Percentiles rank a stretch among this genome's conserved stretches.
Evolutionary conservation across 2,329 filamentous ascomycete genomes (phyloP).

Genomic region (Pyrenophora teres): DNA sequence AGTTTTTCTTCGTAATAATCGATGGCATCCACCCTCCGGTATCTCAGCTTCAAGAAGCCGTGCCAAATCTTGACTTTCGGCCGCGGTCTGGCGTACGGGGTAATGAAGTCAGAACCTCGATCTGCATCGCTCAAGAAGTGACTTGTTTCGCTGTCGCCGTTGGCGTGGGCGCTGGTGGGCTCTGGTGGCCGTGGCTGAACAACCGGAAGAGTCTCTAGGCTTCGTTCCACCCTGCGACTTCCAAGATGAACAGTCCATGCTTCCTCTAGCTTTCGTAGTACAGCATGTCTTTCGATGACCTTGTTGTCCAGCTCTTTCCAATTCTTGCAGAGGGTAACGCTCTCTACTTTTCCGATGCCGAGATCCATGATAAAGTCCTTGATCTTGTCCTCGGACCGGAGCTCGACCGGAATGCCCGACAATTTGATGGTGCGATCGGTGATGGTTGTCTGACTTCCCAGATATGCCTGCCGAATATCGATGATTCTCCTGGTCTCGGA

Average conservation of each 20-base stretch:
- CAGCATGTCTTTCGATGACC: conserved; percentile 67
- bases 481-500: conserved; percentile 85
- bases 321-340: conserved; percentile 81
- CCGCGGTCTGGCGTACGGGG: conserved; percentile 54
- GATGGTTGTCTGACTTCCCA: conserved; percentile 91
- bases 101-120: conserved; percentile 46
- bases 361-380: conserved; percentile 86
- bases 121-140: conserved; percentile 61
- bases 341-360: conserved; percentile 87
- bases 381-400: conserved; percentile 81
- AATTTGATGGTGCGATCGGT: conserved; percentile 93
- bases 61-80: conserved; percentile 79
- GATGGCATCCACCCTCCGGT: conserved; percentile 81
- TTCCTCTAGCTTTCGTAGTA: conserved; percentile 77
- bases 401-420: conserved; percentile 79
- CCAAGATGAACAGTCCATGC: conserved; percentile 80
- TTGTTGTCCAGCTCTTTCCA: conserved; percentile 82
- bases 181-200: conserved; percentile 52
- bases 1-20: conserved; percentile 92
- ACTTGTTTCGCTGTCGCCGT: conserved; percentile 60
- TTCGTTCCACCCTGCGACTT: conserved; percentile 56
- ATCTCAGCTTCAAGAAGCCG: conserved; percentile 73
- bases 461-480: conserved; percentile 82
- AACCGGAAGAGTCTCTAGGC: conserved; percentile 56
- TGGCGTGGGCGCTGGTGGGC: conserved; percentile 33